Base-by-base conservation (phyloP, 2,329 filamentous ascomycete genomes). In the Elsinoe arachidis region DNA sequence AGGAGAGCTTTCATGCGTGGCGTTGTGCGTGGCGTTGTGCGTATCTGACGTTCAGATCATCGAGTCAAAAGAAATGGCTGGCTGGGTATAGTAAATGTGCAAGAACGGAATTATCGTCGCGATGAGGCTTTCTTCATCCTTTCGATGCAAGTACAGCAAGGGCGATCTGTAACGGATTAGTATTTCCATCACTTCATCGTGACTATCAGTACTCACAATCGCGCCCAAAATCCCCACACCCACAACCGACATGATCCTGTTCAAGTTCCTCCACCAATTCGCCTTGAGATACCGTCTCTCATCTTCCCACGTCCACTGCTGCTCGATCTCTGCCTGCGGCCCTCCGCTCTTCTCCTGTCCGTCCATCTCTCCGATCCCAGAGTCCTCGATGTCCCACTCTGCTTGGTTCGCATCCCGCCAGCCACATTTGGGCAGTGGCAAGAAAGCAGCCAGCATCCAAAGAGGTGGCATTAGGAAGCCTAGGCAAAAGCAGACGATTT, bases 241-340 rank as follows among this genome's bases (percentile, higher is more conserved):
- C 54, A 72, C 63, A 14, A 71, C 59, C 59, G 67, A 67, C 70
- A 72, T 72, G 21, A 71, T 62, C 21, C 70, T 64, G 61, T 72
- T 72, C 55, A 71, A 59, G 46, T 63, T 65, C 54, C 69, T 61
- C 69, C 69, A 72, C 69, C 69, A 72, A 41, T 62, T 63, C 3
- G 68, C 69, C 59, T 71, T 71, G 26, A 65, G 39, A 52, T 62
- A 71, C 14, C 54, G 53, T 52, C 62, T 62, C 63, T 70, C 68
- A 38, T 69, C 66, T 15, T 63, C 59, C 68, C 67, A 70, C 30
- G 21, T 57, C 58, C 56, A 55, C 23, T 49, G 37, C 23, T 23
- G 35, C n/a, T 15, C 49, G 14, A 38, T 10, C 47, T 51, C 51
- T 33, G 37, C 51, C 38, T n/a, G 37, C 23, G 26, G 23, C 5